These are phyloP conservation scores for Knufia fluminis DNA, from an alignment of 2,329 filamentous ascomycete species.

Conservation along the genomic window DNA sequence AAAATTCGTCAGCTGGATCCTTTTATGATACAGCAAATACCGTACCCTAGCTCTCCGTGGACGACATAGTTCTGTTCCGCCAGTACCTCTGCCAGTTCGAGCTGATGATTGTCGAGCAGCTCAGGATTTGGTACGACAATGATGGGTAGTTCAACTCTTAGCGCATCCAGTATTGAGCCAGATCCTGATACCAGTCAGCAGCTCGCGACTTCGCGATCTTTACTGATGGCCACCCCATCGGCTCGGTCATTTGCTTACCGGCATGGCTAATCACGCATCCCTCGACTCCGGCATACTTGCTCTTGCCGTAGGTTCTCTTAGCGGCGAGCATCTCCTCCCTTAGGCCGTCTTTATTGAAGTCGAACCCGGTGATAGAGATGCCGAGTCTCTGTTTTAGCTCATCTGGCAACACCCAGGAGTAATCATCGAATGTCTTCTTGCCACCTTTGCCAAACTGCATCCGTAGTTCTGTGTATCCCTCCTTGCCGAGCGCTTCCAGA, in stretches of 20 bases:
- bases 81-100: slow-evolving; percentile 71
- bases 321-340: slow-evolving; percentile 48
- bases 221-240: slow-evolving; percentile 10
- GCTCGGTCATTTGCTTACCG: too few species aligned
- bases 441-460: slow-evolving; percentile 73
- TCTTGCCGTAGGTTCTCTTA: slow-evolving; percentile 34
- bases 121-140: slow-evolving; percentile 79
- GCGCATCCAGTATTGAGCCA: slow-evolving; percentile 76
- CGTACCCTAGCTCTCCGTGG: slow-evolving; percentile 57
- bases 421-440: slow-evolving; percentile 42
- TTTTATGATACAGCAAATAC: slow-evolving; percentile 1
- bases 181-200: slow-evolving; percentile 52
- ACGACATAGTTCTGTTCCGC: slow-evolving; percentile 66
- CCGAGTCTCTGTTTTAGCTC: slow-evolving; percentile 27
- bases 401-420: slow-evolving; percentile 19
- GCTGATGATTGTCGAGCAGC: slow-evolving; percentile 83
- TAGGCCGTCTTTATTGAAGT: slow-evolving; percentile 55
- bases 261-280: slow-evolving; percentile 84
- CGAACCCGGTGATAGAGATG: slow-evolving; percentile 53
- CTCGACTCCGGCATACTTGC: slow-evolving; percentile 29
- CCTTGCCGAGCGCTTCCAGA: slow-evolving; percentile 48
- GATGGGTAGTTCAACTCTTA: slow-evolving; percentile 64
- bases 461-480: slow-evolving; percentile 61
- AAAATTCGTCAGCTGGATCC: slow-evolving; percentile 10
- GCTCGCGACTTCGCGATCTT: background rate